These are phyloP conservation scores for Phanerochaete sordida DNA, from an alignment of 768 basidiomycete genomes.

Conservation along the genomic window DNA sequence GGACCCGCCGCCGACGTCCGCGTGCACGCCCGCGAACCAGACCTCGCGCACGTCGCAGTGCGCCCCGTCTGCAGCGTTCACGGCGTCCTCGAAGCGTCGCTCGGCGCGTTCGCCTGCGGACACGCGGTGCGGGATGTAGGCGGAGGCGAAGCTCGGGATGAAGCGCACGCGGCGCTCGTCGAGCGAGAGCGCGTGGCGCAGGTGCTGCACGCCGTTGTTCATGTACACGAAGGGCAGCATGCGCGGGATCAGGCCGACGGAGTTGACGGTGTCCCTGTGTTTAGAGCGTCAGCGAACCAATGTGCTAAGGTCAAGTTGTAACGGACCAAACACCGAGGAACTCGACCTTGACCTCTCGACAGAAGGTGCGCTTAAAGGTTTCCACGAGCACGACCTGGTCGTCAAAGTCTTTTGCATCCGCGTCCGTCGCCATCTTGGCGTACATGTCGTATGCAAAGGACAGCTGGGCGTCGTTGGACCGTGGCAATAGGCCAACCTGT, in stretches of 20 bases:
- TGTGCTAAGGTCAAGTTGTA: neutral
- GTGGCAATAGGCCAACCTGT: slow-evolving; percentile 26
- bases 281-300: neutral
- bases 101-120: neutral
- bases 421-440: slow-evolving; percentile 28
- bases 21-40: slow-evolving; percentile 56
- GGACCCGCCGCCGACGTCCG: slow-evolving; percentile 32
- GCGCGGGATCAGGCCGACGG: slow-evolving; percentile 51
- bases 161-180: slow-evolving; percentile 62
- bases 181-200: slow-evolving; percentile 64
- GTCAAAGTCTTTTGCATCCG: slow-evolving; percentile 9
- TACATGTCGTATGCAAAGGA: slow-evolving; percentile 29
- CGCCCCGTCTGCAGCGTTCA: slow-evolving; percentile 7
- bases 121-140: slow-evolving; percentile 4
- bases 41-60: slow-evolving; percentile 52
- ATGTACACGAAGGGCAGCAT: slow-evolving; percentile 50
- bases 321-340: slow-evolving; percentile 52
- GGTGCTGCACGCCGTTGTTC: slow-evolving; percentile 53
- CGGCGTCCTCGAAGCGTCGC: neutral
- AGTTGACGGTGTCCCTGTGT: slow-evolving; percentile 63
- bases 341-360: slow-evolving; percentile 39
- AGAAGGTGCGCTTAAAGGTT: slow-evolving; percentile 44
- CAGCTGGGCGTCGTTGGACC: slow-evolving; percentile 26
- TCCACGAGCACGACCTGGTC: slow-evolving; percentile 13
- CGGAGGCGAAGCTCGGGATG: slow-evolving; percentile 12